Conservation (phyloP, 2,329 filamentous ascomycete genomes). For the Leptodontidium sp. region DNA sequence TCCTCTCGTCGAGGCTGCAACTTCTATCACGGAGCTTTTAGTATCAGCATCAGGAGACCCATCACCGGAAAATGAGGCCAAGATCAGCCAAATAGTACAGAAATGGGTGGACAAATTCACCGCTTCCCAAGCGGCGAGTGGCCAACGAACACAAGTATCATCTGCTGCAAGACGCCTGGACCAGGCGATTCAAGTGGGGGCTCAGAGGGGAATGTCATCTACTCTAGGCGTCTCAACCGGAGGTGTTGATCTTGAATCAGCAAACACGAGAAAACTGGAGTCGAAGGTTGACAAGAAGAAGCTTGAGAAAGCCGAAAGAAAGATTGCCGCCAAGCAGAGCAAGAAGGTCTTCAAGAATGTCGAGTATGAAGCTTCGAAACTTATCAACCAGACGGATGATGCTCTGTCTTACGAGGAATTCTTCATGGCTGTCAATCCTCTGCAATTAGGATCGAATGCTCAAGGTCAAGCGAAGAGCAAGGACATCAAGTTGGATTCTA, state of each 20-base stretch:
- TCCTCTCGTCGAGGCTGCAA: constrained; percentile 84
- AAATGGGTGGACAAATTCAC: constrained; percentile 89
- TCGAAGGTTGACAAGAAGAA: constrained; percentile 99
- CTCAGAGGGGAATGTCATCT: constrained; percentile 94
- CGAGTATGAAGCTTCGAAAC: constrained; percentile 92
- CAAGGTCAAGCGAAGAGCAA: constrained; percentile 87
- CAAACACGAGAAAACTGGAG: constrained; percentile 92
- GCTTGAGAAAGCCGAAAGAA: constrained; percentile 96
- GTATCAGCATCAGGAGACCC: constrained; percentile 91
- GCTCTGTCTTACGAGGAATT: constrained; percentile 98
- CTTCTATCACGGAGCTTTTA: constrained; percentile 85
- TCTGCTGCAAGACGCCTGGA: constrained; percentile 86
- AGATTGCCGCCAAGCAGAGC: constrained; percentile 97
- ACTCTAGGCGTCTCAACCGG: constrained; percentile 87
- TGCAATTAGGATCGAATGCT: constrained; percentile 79
- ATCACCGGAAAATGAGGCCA: constrained; percentile 74
- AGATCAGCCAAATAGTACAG: constrained; percentile 83
- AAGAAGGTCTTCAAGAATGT: constrained; percentile 99
- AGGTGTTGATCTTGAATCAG: constrained; percentile 90
- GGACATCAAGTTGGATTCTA: constrained; percentile 97
- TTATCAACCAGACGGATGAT: constrained; percentile 83
- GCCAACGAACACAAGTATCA: constrained; percentile 73
- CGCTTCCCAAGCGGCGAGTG: constrained; percentile 66
- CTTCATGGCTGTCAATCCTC: constrained; percentile 98
- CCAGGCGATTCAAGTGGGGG: constrained; percentile 92